Evolutionary conservation across 805 yeast species (phyloP), one percentile per base, ranked within the genome.

Genomic region (Starmerella sp.): DNA sequence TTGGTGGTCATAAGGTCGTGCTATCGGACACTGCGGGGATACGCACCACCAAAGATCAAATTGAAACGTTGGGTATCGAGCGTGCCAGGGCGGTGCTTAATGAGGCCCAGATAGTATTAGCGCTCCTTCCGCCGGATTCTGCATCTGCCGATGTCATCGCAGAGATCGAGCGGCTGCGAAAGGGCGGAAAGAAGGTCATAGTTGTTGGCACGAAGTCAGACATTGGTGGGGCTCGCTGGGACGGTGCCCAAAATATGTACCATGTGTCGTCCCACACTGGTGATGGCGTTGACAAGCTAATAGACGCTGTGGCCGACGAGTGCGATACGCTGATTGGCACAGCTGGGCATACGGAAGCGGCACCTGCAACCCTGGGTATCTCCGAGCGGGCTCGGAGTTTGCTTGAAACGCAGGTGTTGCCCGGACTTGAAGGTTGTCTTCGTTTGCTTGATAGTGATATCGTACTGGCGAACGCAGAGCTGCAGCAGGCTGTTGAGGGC

Each of bases 11-110:
- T 67, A 91, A 90, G 66, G 84, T 88, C 0, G 74, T 88, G 3
- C 68, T 90, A 28, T 87, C 95, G 3, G 98, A 93, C 66, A 90
- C 97, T 0, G 98, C 98, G 0, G 98, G 98, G 0, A 78, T 93
- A 5, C 69, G 97, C 4, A 63, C 62, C 3, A 31, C 63, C 2
- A 43, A 54, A 5, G 93, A 84, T 60, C 63, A 65, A 6, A 83
- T 88, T 35, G 96, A 88, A 63, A 67, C 68, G 9, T 85, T 88
- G 66, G 98, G 98, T 0, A 89, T 93, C 5, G 75, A 76, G 57
- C 73, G 93, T 51, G 95, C 97, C 0, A 80, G 78, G 54, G 67
- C 67, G 28, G 80, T 79, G 59, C 75, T 90, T 0, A 62, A 70
- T 8, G 69, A 70, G 8, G 80, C 95, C 34, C 93, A 93, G 66